phyloP scores from a whole-genome alignment of 179 eudicot genomes.

The Corrigiola litoralis region DNA sequence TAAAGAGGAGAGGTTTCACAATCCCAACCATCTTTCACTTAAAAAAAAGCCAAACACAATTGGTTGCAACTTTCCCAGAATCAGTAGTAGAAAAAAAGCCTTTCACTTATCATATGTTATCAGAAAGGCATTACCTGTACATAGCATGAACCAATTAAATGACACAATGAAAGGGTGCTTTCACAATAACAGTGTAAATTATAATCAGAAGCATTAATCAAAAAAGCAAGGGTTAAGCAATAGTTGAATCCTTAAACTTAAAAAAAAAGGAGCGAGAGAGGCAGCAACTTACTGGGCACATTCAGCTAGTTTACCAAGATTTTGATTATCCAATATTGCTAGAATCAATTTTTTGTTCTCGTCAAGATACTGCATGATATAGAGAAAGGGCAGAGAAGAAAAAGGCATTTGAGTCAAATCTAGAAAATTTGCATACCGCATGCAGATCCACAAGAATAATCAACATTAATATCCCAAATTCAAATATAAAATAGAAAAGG shows the following conservation, averaged over 20 bases:
- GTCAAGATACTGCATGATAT: constrained; percentile 68
- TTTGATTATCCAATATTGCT: constrained; percentile 90
- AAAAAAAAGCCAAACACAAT: too few relatives aligned
- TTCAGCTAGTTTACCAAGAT: constrained; percentile 92
- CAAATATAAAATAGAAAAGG: too few relatives aligned
- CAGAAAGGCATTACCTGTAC: too few relatives aligned
- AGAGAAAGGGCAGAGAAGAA: neutral
- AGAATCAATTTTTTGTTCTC: constrained; percentile 91
- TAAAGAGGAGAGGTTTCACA: too few relatives aligned
- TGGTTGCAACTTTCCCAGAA: too few relatives aligned
- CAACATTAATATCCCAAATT: neutral
- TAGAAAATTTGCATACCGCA: neutral
- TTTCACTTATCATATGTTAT: too few relatives aligned
- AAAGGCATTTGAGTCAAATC: neutral
- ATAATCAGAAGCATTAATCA: neutral
- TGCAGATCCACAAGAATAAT: neutral
- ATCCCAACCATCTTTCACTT: too few relatives aligned
- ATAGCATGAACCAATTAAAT: too few relatives aligned
- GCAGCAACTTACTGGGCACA: constrained; percentile 85
- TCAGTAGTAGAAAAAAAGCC: too few relatives aligned
- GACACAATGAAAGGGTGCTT: too few relatives aligned
- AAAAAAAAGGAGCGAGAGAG: too few relatives aligned
- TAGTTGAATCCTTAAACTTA: neutral
- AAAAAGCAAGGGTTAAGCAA: neutral
- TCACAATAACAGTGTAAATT: neutral